Base-by-base conservation (phyloP, 2,329 filamentous ascomycete genomes). In the Colletotrichum phormii region DNA sequence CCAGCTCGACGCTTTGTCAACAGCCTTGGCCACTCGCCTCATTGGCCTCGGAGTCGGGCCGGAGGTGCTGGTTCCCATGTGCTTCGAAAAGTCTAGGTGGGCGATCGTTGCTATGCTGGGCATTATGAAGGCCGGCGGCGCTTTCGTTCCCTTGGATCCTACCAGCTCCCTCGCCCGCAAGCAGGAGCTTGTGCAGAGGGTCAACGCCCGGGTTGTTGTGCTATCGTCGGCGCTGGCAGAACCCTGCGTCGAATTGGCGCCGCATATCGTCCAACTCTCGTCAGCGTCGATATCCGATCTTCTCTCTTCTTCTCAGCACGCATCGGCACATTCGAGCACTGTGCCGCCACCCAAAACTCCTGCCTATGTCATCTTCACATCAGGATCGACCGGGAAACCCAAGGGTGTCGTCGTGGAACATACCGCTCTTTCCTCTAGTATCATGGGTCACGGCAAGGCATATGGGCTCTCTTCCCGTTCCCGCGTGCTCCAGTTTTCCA, bases 321-420 rank as follows among this genome's bases (percentile, higher is more conserved):
- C n/a, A n/a, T n/a, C n/a, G n/a, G n/a, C n/a, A n/a, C n/a, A n/a
- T n/a, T n/a, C n/a, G n/a, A 11, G 31, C 31, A 4, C 31, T 33
- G 31, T 33, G 13, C n/a, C n/a, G n/a, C n/a, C 13, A 18, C 24
- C 54, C 49, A 5, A 8, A 1, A 53, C 24, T 13, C 2, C 57
- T 6, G 76, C 76, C 9, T 74, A 75, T 24, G 66, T 75, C n/a
- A 58, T 75, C 0, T 76, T 76, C 59, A 75, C 76, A 1, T 72
- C 64, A 3, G 69, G 69, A 2, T 62, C 55, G 2, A 72, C 69
- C 24, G 69, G 69, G 18, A 66, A 42, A 29, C 64, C 69, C 4
- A 72, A 72, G 31, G 69, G 69, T 13, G 57, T 72, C 24, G 26
- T 55, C 22, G 71, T 75, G n/a, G n/a, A 58, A 46, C 35, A 24